Base-by-base conservation (phyloP, 2,329 filamentous ascomycete species). In the Periconia digitata region DNA sequence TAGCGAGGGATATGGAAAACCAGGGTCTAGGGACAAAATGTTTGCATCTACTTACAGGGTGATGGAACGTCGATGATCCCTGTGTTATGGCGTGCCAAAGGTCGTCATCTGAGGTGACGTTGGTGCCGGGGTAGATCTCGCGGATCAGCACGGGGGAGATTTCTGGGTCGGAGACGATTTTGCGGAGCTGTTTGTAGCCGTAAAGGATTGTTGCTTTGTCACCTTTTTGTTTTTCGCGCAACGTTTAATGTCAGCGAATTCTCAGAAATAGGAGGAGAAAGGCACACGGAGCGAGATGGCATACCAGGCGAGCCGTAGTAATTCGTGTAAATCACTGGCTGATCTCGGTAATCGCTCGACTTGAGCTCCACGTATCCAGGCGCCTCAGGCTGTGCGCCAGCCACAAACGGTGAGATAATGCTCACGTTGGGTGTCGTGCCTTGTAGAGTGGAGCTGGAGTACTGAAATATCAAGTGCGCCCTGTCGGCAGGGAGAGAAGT, bases 141-240 rank as follows among this genome's bases (percentile, higher is more conserved):
- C n/a, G n/a, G n/a, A 29, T 29, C 12, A 43, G n/a, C n/a, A 43
- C 27, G 22, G 15, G 8, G n/a, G 22, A 12, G 15, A 43, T 29
- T 5, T 6, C 20, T 5, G 22, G 20, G 13, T 15, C n/a, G 8
- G 22, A 18, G 15, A 43, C 21, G 16, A 40, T 40, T 21, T 40
- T 21, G 37, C 37, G 37, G 16, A 40, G 16, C 37, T 34, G 16
- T 23, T 43, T 43, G 40, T 43, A 43, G 10, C 15, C 40, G n/a
- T 29, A 43, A 22, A 34, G 22, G n/a, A 43, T 43, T 15, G 40
- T 22, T 16, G n/a, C 16, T 29, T 43, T 43, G 40, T 43, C 40
- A 8, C 24, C 24, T 27, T 27, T 27, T 27, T 27, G n/a, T n/a
- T n/a, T n/a, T n/a, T n/a, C n/a, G n/a, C 12, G 24, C 24, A 27